A percentile compares a stretch with the other conserved stretches of the same genome.
These are phyloP conservation scores for Xylariaceae sp. DNA, from an alignment of 2,329 filamentous ascomycete genomes.

Conservation along the genomic window DNA sequence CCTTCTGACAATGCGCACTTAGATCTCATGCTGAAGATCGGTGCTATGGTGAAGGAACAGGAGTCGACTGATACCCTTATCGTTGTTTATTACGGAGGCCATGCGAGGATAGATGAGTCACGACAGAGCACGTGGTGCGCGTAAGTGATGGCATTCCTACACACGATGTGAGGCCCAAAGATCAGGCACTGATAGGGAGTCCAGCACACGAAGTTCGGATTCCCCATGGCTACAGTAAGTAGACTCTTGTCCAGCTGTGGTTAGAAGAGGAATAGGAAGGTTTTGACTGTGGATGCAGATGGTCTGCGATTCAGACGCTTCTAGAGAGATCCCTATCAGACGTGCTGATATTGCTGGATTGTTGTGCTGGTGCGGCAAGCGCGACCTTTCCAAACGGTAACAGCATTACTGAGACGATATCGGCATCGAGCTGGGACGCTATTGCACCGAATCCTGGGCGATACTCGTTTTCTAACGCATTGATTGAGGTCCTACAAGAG, in stretches of 20 bases:
- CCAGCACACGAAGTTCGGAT: slow-evolving; percentile 43
- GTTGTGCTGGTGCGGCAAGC: slow-evolving; percentile 56
- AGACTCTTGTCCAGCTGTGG: neutral
- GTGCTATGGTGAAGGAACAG: slow-evolving; percentile 52
- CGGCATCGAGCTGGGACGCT: slow-evolving; percentile 58
- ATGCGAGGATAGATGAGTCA: slow-evolving; percentile 56
- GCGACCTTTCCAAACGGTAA: slow-evolving; percentile 54
- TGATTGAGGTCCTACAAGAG: slow-evolving; percentile 56
- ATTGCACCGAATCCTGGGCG: slow-evolving; percentile 56
- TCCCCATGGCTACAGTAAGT: slow-evolving; percentile 54
- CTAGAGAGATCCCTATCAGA: slow-evolving; percentile 54
- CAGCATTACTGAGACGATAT: slow-evolving; percentile 59
- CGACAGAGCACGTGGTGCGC: slow-evolving; percentile 59
- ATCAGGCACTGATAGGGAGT: slow-evolving; percentile 3
- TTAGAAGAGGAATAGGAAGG: neutral
- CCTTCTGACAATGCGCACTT: slow-evolving; percentile 55
- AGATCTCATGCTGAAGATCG: slow-evolving; percentile 53
- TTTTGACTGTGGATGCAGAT: slow-evolving; percentile 29
- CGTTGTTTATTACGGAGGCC: slow-evolving; percentile 55
- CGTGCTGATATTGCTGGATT: slow-evolving; percentile 54
- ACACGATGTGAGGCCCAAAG: neutral
- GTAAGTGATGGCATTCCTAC: slow-evolving; percentile 31
- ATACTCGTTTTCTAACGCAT: slow-evolving; percentile 55
- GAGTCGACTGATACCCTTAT: slow-evolving; percentile 53
- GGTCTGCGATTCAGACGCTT: slow-evolving; percentile 58